phyloP scores from a whole-genome alignment of 768 basidiomycete species.

The Tulasnella sp. region DNA sequence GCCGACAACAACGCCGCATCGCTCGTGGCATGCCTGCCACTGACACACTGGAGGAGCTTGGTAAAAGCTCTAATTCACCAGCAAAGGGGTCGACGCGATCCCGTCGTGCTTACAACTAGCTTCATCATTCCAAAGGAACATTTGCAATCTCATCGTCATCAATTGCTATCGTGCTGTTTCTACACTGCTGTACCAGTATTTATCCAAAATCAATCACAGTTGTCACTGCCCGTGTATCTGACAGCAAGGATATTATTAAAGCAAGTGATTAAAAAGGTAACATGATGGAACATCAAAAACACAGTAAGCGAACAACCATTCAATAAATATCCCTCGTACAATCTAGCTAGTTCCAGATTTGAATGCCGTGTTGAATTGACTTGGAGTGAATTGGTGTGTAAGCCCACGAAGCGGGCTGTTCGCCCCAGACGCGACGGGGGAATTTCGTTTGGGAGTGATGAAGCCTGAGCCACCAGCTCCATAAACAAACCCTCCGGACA shows the following conservation, averaged over 20 bases:
- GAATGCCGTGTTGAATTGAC: constrained; percentile 26
- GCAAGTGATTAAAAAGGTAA: constrained; percentile 10
- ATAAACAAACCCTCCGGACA: constrained; percentile 84
- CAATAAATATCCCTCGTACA: constrained; percentile 22
- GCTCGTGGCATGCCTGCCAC: constrained; percentile 24
- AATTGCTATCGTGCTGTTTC: constrained; percentile 12
- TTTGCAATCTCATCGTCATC: background rate
- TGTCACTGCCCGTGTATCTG: background rate
- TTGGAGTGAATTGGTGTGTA: constrained; percentile 6
- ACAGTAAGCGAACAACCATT: background rate
- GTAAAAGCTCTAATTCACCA: background rate
- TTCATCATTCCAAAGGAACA: background rate
- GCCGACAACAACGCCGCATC: constrained; percentile 16
- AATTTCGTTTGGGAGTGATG: constrained; percentile 60
- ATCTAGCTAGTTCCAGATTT: constrained; percentile 2
- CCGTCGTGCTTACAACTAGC: constrained; percentile 15
- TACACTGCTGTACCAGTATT: background rate
- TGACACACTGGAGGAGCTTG: background rate
- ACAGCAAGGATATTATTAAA: constrained; percentile 1
- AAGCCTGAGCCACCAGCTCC: constrained; percentile 82
- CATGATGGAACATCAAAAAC: constrained; percentile 9
- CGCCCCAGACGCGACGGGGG: constrained; percentile 24
- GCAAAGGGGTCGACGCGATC: constrained; percentile 21
- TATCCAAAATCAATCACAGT: background rate
- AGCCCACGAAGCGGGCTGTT: constrained; percentile 26